These are phyloP conservation scores for Hippophae tibetana DNA, from an alignment of 306 rosid species.

Conservation along the genomic window DNA sequence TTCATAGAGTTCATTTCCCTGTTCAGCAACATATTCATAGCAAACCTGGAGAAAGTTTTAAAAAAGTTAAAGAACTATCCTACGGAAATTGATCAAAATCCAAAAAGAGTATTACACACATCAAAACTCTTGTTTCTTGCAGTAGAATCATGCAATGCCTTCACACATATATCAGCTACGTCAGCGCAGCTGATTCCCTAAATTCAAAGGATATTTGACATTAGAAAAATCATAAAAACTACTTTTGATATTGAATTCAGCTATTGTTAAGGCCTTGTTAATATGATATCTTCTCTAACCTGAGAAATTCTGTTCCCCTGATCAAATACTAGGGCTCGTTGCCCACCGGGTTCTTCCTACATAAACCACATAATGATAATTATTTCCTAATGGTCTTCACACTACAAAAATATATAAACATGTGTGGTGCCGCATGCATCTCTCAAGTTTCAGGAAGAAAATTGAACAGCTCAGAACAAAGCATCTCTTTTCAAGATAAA, in stretches of 20 bases:
- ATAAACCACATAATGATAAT: not conserved
- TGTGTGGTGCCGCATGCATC: not conserved
- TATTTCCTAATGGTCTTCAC: not conserved
- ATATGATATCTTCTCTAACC: slow-evolving; percentile 28
- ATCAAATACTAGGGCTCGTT: slow-evolving; percentile 88
- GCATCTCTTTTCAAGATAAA: not conserved
- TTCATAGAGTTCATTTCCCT: slow-evolving; percentile 89
- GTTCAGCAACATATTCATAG: slow-evolving; percentile 81
- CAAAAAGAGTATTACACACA: slow-evolving; percentile 37
- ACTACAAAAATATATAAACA: not conserved
- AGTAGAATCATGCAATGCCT: slow-evolving; percentile 85
- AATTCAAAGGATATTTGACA: slow-evolving; percentile 6
- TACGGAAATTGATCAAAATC: slow-evolving; percentile 11
- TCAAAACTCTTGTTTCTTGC: slow-evolving; percentile 99
- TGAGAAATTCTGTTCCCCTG: slow-evolving; percentile 96
- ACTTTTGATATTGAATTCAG: not conserved
- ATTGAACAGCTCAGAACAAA: not conserved
- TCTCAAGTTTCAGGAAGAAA: not conserved
- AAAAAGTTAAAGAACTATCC: slow-evolving; percentile 18
- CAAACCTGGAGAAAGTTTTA: slow-evolving; percentile 51
- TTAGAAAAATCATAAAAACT: not conserved
- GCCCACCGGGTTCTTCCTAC: slow-evolving; percentile 99
- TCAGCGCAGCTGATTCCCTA: slow-evolving; percentile 98
- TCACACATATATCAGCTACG: slow-evolving; percentile 97
- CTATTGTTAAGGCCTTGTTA: not conserved